Percentiles rank a stretch among this genome's conserved stretches.
These are phyloP conservation scores for Apophysomyces sp. DNA, from an alignment of 371 early-diverging fungal genomes.

Conservation along the genomic window DNA sequence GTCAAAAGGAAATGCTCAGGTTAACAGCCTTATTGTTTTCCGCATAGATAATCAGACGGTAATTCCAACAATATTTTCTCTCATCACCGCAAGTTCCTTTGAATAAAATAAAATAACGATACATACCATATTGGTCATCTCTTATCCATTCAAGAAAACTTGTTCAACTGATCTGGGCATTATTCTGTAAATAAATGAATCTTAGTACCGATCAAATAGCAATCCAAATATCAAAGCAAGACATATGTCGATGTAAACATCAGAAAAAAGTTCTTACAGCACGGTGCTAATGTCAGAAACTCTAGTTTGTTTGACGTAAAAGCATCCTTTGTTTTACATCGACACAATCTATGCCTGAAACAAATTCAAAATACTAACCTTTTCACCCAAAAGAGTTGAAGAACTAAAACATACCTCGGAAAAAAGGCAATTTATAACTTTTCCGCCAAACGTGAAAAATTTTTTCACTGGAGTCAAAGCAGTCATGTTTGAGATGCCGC, in stretches of 20 bases:
- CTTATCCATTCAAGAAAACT: background rate
- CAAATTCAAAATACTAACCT: slow-evolving; percentile 10
- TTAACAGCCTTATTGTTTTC: slow-evolving; percentile 46
- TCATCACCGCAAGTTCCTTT: slow-evolving; percentile 31
- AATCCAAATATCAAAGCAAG: background rate
- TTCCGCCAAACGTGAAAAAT: slow-evolving; percentile 14
- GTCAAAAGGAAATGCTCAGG: slow-evolving; percentile 21
- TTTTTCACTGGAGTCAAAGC: slow-evolving; percentile 4
- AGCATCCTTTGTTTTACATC: slow-evolving; percentile 36
- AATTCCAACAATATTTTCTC: slow-evolving; percentile 47
- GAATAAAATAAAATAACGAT: background rate
- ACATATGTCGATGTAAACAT: slow-evolving; percentile 24
- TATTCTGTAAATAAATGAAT: slow-evolving; percentile 5
- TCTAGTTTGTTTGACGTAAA: slow-evolving; percentile 57
- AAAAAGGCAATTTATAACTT: slow-evolving; percentile 8
- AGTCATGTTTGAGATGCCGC: too few relatives aligned
- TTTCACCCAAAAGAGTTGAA: slow-evolving; percentile 4
- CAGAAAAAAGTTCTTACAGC: slow-evolving; percentile 47
- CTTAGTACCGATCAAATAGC: background rate
- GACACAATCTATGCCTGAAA: background rate
- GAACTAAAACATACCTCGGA: background rate
- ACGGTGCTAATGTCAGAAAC: slow-evolving; percentile 49
- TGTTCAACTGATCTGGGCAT: background rate
- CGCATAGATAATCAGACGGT: slow-evolving; percentile 43
- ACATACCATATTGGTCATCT: background rate